Conservation (phyloP, 345 rosid species). For the Mercurialis annua region DNA sequence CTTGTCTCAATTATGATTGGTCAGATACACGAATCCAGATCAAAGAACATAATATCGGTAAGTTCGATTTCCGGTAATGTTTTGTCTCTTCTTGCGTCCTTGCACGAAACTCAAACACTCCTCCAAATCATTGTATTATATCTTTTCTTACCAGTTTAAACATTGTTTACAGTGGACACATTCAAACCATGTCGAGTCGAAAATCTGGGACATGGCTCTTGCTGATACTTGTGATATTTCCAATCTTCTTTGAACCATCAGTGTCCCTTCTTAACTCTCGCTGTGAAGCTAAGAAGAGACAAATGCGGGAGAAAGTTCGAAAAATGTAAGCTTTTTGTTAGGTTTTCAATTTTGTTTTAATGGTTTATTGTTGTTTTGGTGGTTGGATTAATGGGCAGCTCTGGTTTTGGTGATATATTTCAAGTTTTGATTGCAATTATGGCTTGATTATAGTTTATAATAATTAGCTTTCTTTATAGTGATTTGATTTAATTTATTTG, state of each 20-base stretch:
- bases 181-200: conserved; percentile 20
- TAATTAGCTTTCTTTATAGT: background rate
- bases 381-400: conserved; percentile 2
- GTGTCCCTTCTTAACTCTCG: conserved; percentile 37
- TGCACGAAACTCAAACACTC: background rate
- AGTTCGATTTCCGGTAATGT: background rate
- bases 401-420: background rate
- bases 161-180: no score
- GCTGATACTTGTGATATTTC: conserved; percentile 45
- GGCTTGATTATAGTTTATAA: background rate
- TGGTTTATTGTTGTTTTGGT: conserved; percentile 10
- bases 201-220: conserved; percentile 31
- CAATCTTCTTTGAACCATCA: conserved; percentile 28
- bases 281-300: conserved; percentile 57
- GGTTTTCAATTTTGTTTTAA: background rate
- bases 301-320: conserved; percentile 77
- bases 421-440: no score
- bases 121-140: no score
- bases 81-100: background rate
- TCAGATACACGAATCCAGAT: conserved; percentile 1
- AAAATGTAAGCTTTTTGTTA: conserved; percentile 49
- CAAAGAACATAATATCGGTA: background rate
- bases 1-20: conserved; percentile 12
- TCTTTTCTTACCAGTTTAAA: no score
- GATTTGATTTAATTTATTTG: background rate